A percentile compares a stretch with the other conserved stretches of the same genome.
Conservation (phyloP, 306 rosid genomes). For the Quercus berberidifolia region DNA sequence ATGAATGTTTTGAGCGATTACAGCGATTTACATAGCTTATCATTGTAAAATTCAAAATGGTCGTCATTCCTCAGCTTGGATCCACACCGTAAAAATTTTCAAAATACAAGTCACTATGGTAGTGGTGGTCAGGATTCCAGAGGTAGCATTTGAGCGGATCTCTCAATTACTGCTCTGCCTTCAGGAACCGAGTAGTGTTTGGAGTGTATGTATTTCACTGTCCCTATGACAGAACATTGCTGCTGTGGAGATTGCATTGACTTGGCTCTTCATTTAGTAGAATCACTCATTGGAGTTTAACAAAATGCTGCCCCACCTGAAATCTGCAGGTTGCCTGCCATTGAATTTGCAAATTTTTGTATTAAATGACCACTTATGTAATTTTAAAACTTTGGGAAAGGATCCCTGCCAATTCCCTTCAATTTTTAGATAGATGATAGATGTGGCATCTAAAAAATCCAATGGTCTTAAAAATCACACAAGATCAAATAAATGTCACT, state of each 20-base stretch:
- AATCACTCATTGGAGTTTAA: neutral
- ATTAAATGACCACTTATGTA: neutral
- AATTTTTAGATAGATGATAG: too few relatives aligned
- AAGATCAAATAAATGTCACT: too few relatives aligned
- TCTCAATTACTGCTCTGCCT: too few relatives aligned
- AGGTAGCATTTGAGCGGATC: neutral
- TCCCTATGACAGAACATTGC: neutral
- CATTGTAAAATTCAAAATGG: too few relatives aligned
- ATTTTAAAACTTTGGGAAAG: neutral
- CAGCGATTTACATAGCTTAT: too few relatives aligned
- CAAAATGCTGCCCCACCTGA: neutral
- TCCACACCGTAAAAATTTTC: neutral
- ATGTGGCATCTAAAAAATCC: too few relatives aligned
- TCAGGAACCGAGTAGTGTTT: too few relatives aligned
- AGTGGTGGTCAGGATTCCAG: neutral
- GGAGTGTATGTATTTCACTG: neutral
- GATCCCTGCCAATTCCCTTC: too few relatives aligned
- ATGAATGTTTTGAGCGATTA: too few relatives aligned
- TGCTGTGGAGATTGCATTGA: neutral
- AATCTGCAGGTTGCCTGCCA: neutral
- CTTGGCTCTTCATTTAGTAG: neutral
- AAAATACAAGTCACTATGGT: neutral
- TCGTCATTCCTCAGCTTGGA: neutral
- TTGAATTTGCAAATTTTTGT: neutral
- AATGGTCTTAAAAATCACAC: too few relatives aligned